These are phyloP conservation scores for Saccharomycopsis sp. DNA, from an alignment of 805 yeast species.

Conservation along the genomic window DNA sequence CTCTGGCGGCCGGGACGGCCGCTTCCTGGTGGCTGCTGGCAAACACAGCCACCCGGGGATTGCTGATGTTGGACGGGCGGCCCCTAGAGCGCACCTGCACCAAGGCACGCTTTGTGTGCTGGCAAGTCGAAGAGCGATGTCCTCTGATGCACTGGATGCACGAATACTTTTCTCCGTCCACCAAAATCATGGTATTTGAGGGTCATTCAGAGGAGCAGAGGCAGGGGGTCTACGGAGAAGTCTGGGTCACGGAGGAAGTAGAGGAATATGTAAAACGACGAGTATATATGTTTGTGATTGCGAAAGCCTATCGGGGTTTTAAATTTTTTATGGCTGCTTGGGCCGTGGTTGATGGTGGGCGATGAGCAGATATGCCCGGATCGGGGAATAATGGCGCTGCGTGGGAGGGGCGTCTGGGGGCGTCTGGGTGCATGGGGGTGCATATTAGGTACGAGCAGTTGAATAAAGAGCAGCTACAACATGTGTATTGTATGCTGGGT, in stretches of 20 bases:
- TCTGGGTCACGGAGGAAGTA: background rate
- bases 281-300: background rate
- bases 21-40: constrained; percentile 7
- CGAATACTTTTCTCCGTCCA: constrained; percentile 73
- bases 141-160: constrained; percentile 88
- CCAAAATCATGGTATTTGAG: constrained; percentile 58
- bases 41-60: constrained; percentile 18
- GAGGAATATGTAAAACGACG: background rate
- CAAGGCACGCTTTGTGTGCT: constrained; percentile 71
- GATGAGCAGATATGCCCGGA: background rate
- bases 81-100: constrained; percentile 89
- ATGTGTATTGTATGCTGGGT: too few relatives aligned
- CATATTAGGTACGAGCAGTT: too few relatives aligned
- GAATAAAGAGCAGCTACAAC: too few relatives aligned
- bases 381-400: background rate
- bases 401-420: background rate
- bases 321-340: background rate
- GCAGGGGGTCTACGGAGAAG: too few relatives aligned
- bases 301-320: background rate
- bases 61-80: constrained; percentile 46
- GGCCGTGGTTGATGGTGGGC: background rate
- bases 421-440: too few relatives aligned
- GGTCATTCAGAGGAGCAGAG: too few relatives aligned
- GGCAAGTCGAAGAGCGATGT: constrained; percentile 82
- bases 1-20: background rate